phyloP scores from a whole-genome alignment of 305 asterid species.

The Fraxinus dipetala region DNA sequence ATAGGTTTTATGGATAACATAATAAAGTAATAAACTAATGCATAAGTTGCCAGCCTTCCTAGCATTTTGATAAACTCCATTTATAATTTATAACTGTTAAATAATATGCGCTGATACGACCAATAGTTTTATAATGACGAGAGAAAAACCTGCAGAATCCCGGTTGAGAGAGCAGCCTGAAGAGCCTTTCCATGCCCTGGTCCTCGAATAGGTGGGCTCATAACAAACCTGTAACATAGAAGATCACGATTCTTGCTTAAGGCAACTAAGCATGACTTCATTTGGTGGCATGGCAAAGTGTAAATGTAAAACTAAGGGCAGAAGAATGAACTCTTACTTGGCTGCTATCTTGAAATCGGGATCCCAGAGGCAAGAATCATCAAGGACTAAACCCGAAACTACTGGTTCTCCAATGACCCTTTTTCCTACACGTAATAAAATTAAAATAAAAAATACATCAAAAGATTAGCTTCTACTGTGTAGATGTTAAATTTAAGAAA shows the following conservation, averaged over 20 bases:
- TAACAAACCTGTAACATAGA: conserved; percentile 60
- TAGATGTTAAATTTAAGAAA: not conserved
- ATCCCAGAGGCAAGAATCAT: conserved; percentile 90
- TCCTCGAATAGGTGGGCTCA: conserved; percentile 98
- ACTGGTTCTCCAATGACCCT: conserved; percentile 94
- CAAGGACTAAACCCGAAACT: conserved; percentile 79
- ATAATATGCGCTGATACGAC: not conserved
- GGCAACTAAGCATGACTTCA: not conserved
- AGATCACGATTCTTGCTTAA: not conserved
- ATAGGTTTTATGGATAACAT: not conserved
- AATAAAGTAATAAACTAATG: not conserved
- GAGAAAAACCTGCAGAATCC: conserved; percentile 70
- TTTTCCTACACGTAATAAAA: conserved; percentile 57
- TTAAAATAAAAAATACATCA: not conserved
- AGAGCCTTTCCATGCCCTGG: conserved; percentile 91
- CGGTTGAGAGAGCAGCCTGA: conserved; percentile 91
- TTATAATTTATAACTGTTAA: not conserved
- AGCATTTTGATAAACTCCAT: not conserved
- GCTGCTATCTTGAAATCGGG: conserved; percentile 82
- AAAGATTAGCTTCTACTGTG: not conserved
- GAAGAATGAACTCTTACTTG: conserved; percentile 44
- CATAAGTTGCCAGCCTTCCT: not conserved
- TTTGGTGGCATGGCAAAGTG: conserved; percentile 12
- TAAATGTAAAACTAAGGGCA: conserved; percentile 21
- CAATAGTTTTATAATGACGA: conserved; percentile 7